Percentiles rank a stretch among this genome's conserved stretches.
Evolutionary conservation across 179 eudicot species (phyloP).

Genomic region (Sideroxylon spinosum): DNA sequence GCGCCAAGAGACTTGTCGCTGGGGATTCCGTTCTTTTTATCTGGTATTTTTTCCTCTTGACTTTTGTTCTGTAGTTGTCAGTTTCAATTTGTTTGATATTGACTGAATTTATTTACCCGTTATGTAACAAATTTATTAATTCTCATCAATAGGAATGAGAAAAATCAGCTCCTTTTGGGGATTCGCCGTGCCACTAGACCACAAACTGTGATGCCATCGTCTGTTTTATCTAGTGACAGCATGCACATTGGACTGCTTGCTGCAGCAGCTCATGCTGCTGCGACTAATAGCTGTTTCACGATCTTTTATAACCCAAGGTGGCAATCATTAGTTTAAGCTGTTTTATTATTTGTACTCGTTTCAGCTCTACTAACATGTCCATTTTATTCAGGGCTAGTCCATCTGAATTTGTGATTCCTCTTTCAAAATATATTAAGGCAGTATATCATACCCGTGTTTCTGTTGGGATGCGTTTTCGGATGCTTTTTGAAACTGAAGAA

Average conservation of each 20-base stretch:
- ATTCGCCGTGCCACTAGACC: conserved; percentile 94
- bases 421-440: conserved; percentile 89
- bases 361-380: conserved; percentile 21
- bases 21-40: conserved; percentile 99
- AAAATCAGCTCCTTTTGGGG: conserved; percentile 94
- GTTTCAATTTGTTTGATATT: background rate
- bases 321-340: background rate
- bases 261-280: conserved; percentile 99
- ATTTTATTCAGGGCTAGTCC: conserved; percentile 80
- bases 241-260: conserved; percentile 99
- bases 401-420: conserved; percentile 88
- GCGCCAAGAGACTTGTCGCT: conserved; percentile 97
- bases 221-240: conserved; percentile 97
- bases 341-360: conserved; percentile 13
- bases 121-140: background rate
- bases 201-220: conserved; percentile 99
- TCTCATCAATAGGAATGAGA: conserved; percentile 68
- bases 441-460: conserved; percentile 96
- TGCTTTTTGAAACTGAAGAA: conserved; percentile 99
- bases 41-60: conserved; percentile 43
- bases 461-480: conserved; percentile 98
- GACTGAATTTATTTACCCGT: background rate
- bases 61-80: background rate
- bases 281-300: conserved; percentile 95
- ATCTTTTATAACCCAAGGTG: conserved; percentile 94